Conservation (phyloP, 352 stramenopile genomes). For the Globisporangium nagaii region DNA sequence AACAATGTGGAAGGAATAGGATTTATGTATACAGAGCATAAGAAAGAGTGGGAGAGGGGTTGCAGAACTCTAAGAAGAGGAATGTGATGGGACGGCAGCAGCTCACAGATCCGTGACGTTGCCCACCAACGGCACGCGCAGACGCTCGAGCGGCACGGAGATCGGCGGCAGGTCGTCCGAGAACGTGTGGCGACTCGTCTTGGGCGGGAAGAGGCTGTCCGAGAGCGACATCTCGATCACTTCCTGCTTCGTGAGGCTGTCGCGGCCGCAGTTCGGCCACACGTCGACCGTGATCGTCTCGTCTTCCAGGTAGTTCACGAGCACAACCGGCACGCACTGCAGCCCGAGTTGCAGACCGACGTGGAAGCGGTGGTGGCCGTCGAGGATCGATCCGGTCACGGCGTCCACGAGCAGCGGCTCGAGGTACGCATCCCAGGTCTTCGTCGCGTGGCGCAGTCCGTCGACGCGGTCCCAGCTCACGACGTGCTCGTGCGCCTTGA, state of each 20-base stretch:
- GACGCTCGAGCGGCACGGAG: slow-evolving; percentile 59
- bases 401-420: slow-evolving; percentile 76
- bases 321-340: slow-evolving; percentile 59
- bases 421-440: slow-evolving; percentile 78
- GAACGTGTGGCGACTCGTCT: slow-evolving; percentile 83
- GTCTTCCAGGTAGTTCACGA: slow-evolving; percentile 82
- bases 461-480: slow-evolving; percentile 85
- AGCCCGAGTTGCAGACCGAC: slow-evolving; percentile 71
- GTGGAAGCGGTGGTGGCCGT: slow-evolving; percentile 82
- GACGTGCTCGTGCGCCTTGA: slow-evolving; percentile 82
- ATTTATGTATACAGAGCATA: slow-evolving; percentile 3
- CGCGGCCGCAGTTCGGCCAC: slow-evolving; percentile 78
- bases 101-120: slow-evolving; percentile 33
- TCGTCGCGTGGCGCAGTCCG: slow-evolving; percentile 62
- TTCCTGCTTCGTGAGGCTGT: slow-evolving; percentile 76
- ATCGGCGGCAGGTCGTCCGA: slow-evolving; percentile 82
- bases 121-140: slow-evolving; percentile 33
- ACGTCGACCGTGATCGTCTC: slow-evolving; percentile 83
- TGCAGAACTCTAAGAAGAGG: background rate
- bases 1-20: background rate
- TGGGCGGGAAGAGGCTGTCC: slow-evolving; percentile 76
- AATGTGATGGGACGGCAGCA: background rate
- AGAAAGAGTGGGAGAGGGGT: background rate
- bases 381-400: slow-evolving; percentile 69
- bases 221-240: slow-evolving; percentile 84